These are phyloP conservation scores for Calonectria honghensis DNA, from an alignment of 2,329 filamentous ascomycete genomes.

Conservation along the genomic window DNA sequence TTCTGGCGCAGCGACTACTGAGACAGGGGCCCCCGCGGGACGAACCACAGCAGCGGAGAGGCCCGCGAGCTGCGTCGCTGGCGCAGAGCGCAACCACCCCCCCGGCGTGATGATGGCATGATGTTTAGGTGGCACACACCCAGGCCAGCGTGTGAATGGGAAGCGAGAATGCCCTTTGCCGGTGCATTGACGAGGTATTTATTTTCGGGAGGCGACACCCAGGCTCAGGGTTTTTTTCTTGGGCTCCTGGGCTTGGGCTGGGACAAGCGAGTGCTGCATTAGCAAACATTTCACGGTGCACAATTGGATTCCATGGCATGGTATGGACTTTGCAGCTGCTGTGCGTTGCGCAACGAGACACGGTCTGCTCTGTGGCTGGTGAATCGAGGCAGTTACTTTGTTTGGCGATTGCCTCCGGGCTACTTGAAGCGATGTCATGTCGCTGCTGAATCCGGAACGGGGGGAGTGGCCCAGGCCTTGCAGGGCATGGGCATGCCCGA, in stretches of 20 bases:
- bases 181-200: conserved; percentile 27
- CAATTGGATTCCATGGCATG: not conserved
- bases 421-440: conserved; percentile 27
- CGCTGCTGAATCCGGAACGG: conserved; percentile 31
- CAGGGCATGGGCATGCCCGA: conserved; percentile 18
- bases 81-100: conserved; percentile 29
- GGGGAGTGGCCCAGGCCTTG: conserved; percentile 18
- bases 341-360: not conserved
- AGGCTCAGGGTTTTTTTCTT: not conserved
- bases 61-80: conserved; percentile 29
- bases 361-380: not conserved
- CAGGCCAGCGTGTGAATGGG: conserved; percentile 1
- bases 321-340: not conserved
- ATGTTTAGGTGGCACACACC: conserved; percentile 14
- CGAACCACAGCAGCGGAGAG: conserved; percentile 33
- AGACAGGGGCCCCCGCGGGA: conserved; percentile 28
- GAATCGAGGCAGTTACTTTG: conserved; percentile 6
- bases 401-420: conserved; percentile 10
- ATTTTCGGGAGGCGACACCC: conserved; percentile 1
- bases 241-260: not conserved
- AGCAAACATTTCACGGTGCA: not conserved
- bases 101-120: conserved; percentile 28
- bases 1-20: conserved; percentile 29
- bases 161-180: conserved; percentile 17
- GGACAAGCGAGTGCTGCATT: not conserved